Base-by-base conservation (phyloP, 495 filamentous ascomycete genomes). In the Penicillium malachiteum region DNA sequence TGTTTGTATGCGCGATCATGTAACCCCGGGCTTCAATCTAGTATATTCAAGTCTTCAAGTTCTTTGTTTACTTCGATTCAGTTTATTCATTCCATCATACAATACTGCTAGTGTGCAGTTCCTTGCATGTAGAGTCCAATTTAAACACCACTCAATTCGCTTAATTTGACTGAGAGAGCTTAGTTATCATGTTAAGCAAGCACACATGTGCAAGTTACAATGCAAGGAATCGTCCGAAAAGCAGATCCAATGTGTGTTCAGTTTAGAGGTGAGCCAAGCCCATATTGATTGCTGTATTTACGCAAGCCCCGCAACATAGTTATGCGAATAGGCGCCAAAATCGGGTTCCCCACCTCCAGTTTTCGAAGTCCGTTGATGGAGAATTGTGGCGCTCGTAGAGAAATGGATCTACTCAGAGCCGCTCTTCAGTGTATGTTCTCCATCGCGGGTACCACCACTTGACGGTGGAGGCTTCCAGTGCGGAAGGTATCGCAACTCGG, bases 241-340 rank as follows among this genome's bases (percentile, higher is more conserved):
- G 68, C 70, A 38, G 1, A 50, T 71, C 0, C 57, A 59, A 52
- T 58, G 52, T 5, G 62, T 63, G 7, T 57, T 32, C 3, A 21
- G 54, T 7, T 43, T 71, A 7, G 42, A 66, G 11, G 53, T 68
- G 13, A 57, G 58, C 30, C 64, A 63, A 46, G 64, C 53, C 21
- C 70, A 73, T 41, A 61, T 73, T 26, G 70, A 73, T 45, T 64
- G 60, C 31, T 69, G 70, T 48, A 66, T 68, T 45, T 73, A 73
- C 56, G 68, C 64, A 4, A 68, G 70, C 3, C 66, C 70, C 9
- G 70, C 55, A 14, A 60, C 53, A 31, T 50, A 9, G 5, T 54
- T 72, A n/a, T 57, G 54, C 2, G 34, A 47, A 31, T 57, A 41
- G 70, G 67, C 3, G 68, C 50, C 3, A 55, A 49, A 35, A 50